Base-by-base conservation (phyloP, 2,329 filamentous ascomycete genomes). In the Fusarium pseudograminearum region DNA sequence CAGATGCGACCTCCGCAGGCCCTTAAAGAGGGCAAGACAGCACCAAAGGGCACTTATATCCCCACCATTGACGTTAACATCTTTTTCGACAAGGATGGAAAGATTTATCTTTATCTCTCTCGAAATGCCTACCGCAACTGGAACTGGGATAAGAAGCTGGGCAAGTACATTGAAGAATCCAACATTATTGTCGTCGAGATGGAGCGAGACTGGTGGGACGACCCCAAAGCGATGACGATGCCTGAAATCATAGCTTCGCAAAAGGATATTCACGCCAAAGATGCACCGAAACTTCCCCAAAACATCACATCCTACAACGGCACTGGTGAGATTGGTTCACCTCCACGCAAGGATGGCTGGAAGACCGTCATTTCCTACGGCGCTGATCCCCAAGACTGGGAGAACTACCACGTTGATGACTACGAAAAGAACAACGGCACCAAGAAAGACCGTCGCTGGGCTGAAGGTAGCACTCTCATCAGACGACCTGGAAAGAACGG, bases 11-110 rank as follows among this genome's bases (percentile, higher is more conserved):
- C 78, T 2, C 78, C 78, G 2, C 70, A 74, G 42, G 77, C 50
- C 36, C 70, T 71, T 2, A 61, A 65, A 5, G 42, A 77, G 22
- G 78, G 78, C 2, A 45, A 68, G 22, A 74, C 58, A 0, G 78
- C 78, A 14, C 78, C 78, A 1, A 78, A 70, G 57, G 78, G 78
- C 16, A 80, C 78, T 1, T 80, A 76, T 22, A 80, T 80, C 22
- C 78, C 78, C 2, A 77, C 75, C 6, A 84, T 85, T 10, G 84
- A 85, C 54, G 79, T 82, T 0, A 82, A 85, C 73, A 76, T 86
- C n/a, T 81, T 85, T 41, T 84, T 82, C 46, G 80, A 83, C 41
- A 68, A 75, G 8, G 76, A 81, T 61, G 78, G 76, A 5, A 73
- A 71, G 8, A 70, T 76, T 15, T 83, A 84, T 56, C 55, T 80